Conservation (phyloP, 106 monocot genomes). For the Allium fistulosum region DNA sequence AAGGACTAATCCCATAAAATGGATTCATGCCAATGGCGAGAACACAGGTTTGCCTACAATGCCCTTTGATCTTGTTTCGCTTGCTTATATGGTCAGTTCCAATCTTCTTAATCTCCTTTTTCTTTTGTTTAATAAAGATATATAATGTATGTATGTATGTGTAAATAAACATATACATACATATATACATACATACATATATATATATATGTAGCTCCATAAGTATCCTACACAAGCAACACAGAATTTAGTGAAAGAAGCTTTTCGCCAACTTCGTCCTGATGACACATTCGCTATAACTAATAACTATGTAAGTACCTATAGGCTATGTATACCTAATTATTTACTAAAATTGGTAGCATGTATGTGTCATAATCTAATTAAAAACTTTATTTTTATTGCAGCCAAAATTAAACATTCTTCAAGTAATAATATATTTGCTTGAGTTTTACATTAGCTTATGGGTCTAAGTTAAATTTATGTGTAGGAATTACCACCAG, state of each 20-base stretch:
- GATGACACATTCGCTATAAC: constrained; percentile 65
- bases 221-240: constrained; percentile 75
- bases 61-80: constrained; percentile 70
- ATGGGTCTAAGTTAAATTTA: not conserved
- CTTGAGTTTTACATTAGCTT: no score
- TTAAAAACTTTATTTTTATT: constrained; percentile 1
- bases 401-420: constrained; percentile 76
- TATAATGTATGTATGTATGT: no score
- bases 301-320: constrained; percentile 59
- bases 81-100: constrained; percentile 62
- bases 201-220: constrained; percentile 36
- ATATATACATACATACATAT: no score
- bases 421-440: constrained; percentile 35
- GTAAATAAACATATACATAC: no score
- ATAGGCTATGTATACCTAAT: not conserved
- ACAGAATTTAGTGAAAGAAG: constrained; percentile 39
- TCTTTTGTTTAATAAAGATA: no score
- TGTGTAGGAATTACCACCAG: constrained; percentile 52
- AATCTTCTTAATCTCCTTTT: not conserved
- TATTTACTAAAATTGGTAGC: not conserved
- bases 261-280: constrained; percentile 56
- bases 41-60: constrained; percentile 48
- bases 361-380: not conserved
- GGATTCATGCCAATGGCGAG: constrained; percentile 90
- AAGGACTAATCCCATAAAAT: constrained; percentile 24